A percentile compares a stretch with the other conserved stretches of the same genome.
These are phyloP conservation scores for Emergomyces africanus DNA, from an alignment of 2,329 filamentous ascomycete genomes.

Conservation along the genomic window DNA sequence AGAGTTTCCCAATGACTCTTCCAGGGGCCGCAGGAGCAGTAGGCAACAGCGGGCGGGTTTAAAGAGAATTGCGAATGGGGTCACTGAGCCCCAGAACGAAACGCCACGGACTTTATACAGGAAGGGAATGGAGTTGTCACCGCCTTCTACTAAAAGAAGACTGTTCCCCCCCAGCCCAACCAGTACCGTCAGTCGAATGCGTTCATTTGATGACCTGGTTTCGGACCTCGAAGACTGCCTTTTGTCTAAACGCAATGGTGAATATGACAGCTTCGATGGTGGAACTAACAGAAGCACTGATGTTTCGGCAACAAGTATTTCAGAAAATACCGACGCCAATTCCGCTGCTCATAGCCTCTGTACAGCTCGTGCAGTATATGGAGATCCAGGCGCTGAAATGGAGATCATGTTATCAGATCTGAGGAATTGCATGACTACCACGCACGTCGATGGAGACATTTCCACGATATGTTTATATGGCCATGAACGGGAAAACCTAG, in stretches of 20 bases:
- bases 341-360: background rate
- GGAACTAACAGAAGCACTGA: background rate
- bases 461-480: background rate
- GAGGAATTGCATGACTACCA: too few species aligned
- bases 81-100: background rate
- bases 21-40: background rate
- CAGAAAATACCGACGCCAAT: background rate
- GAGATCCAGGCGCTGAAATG: background rate
- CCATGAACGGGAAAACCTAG: background rate
- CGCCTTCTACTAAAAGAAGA: background rate
- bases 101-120: background rate
- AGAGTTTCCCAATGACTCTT: background rate
- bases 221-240: background rate
- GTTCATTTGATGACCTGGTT: background rate
- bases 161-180: constrained; percentile 5
- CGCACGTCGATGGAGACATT: background rate
- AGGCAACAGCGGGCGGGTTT: background rate
- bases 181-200: background rate
- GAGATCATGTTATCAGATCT: background rate
- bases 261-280: background rate
- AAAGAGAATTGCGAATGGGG: background rate
- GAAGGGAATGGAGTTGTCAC: constrained; percentile 3
- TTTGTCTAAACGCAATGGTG: background rate
- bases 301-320: background rate
- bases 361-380: background rate